Percentiles rank a stretch among this genome's conserved stretches.
Evolutionary conservation across 169 alveolate genomes (phyloP).

Genomic region (Eimeria brunetti): DNA sequence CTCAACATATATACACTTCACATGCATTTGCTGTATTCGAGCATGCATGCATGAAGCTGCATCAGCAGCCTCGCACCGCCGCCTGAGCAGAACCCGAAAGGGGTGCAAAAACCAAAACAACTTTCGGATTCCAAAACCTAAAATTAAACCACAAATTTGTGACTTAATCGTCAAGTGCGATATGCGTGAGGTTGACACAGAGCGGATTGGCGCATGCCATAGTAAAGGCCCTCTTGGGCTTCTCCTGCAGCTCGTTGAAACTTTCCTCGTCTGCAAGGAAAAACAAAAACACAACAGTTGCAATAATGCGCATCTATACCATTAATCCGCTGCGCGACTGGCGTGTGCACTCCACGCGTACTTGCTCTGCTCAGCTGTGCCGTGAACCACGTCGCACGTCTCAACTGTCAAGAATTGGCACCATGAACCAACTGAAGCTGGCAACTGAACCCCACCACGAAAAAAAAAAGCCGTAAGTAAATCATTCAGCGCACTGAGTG

Average conservation of each 20-base stretch:
- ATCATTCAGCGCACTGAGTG: neutral
- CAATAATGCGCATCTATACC: neutral
- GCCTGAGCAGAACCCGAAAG: neutral
- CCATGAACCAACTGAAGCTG: neutral
- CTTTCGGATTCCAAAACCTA: neutral
- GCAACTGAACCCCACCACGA: neutral
- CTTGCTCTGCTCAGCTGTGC: neutral
- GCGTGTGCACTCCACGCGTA: neutral
- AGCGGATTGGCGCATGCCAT: constrained; percentile 93
- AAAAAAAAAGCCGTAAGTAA: neutral
- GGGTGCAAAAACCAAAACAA: neutral
- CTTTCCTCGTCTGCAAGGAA: constrained; percentile 91
- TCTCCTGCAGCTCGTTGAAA: constrained; percentile 91
- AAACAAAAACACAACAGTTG: neutral
- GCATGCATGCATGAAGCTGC: neutral
- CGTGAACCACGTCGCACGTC: neutral
- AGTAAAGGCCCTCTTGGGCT: constrained; percentile 90
- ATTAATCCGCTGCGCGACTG: neutral
- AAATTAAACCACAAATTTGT: neutral
- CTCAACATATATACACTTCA: neutral
- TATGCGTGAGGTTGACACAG: constrained; percentile 94
- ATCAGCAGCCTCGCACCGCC: neutral
- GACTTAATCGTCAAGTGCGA: constrained; percentile 88
- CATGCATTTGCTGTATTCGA: neutral
- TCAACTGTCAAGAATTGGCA: neutral